These are phyloP conservation scores for Geranium rotundifolium DNA, from an alignment of 345 rosid species.

Conservation along the genomic window DNA sequence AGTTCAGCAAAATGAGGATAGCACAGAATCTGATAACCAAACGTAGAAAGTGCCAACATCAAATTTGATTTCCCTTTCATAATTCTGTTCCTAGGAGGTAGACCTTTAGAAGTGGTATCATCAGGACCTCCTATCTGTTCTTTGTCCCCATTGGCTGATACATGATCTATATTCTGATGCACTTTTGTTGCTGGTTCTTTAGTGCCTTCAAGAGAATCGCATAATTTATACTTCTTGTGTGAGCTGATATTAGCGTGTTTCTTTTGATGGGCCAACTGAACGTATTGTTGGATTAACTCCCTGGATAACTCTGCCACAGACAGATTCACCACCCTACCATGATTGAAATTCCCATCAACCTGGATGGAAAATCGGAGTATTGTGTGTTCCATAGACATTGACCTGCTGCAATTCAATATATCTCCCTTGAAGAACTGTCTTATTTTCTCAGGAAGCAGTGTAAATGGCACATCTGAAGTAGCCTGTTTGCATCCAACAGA, in stretches of 20 bases:
- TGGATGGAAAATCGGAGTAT: slow-evolving; percentile 53
- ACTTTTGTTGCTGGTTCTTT: slow-evolving; percentile 9
- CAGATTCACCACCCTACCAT: slow-evolving; percentile 43
- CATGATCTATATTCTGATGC: slow-evolving; percentile 11
- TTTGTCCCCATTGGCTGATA: slow-evolving; percentile 17
- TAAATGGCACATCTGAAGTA: slow-evolving; percentile 63
- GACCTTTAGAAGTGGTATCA: slow-evolving; percentile 25
- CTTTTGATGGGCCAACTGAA: slow-evolving; percentile 59
- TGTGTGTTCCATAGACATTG: slow-evolving; percentile 32
- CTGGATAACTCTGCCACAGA: slow-evolving; percentile 59
- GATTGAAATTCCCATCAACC: slow-evolving; percentile 38
- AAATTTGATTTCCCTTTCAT: slow-evolving; percentile 64
- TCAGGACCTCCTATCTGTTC: slow-evolving; percentile 18
- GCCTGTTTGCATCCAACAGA: slow-evolving; percentile 41
- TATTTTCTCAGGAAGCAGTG: slow-evolving; percentile 45
- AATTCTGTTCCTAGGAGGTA: slow-evolving; percentile 32
- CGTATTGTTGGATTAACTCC: slow-evolving; percentile 46
- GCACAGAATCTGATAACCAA: slow-evolving; percentile 79
- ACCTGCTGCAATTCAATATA: slow-evolving; percentile 27
- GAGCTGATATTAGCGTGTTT: slow-evolving; percentile 25
- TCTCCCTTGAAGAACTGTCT: slow-evolving; percentile 62
- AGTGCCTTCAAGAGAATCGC: slow-evolving; percentile 15
- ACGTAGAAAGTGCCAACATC: slow-evolving; percentile 55
- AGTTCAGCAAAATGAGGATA: slow-evolving; percentile 98
- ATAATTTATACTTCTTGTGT: slow-evolving; percentile 20